Evolutionary conservation across 129 eudicot species (phyloP).

Genomic region (Apium graveolens): DNA sequence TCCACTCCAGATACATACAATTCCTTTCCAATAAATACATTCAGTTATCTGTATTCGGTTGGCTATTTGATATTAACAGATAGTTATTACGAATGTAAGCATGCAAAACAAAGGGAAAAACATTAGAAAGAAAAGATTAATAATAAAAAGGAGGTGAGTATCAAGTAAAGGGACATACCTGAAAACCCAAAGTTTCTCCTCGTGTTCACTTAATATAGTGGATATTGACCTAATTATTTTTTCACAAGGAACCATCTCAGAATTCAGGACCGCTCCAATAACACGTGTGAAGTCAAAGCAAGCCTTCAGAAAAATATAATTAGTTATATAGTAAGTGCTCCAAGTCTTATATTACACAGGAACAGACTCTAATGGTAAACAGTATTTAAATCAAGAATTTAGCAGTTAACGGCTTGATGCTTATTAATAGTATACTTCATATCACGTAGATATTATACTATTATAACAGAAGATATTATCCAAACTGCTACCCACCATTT

Average conservation of each 20-base stretch:
- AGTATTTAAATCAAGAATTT: neutral
- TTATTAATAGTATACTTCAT: neutral
- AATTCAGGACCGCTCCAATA: conserved; percentile 49
- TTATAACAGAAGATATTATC: conserved; percentile 6
- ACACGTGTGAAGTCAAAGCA: conserved; percentile 81
- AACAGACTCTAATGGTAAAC: neutral
- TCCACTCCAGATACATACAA: neutral
- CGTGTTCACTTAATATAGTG: conserved; percentile 51
- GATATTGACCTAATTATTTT: conserved; percentile 53
- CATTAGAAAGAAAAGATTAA: neutral
- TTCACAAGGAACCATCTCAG: conserved; percentile 59
- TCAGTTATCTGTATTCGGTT: neutral
- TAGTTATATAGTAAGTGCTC: conserved; percentile 15
- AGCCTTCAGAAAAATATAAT: conserved; percentile 41
- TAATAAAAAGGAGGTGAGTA: neutral
- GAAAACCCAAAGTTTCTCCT: conserved; percentile 46
- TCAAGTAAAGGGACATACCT: conserved; percentile 38
- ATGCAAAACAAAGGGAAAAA: conserved; percentile 1
- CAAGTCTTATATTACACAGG: conserved; percentile 3
- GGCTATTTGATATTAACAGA: neutral
- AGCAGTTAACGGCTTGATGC: neutral
- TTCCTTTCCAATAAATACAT: neutral
- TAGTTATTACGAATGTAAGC: neutral
- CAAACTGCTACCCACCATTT: conserved; percentile 58
- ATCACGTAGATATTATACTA: conserved; percentile 7